Evolutionary conservation across 768 basidiomycete genomes (phyloP).

Genomic region (Phylloporus scabripes): DNA sequence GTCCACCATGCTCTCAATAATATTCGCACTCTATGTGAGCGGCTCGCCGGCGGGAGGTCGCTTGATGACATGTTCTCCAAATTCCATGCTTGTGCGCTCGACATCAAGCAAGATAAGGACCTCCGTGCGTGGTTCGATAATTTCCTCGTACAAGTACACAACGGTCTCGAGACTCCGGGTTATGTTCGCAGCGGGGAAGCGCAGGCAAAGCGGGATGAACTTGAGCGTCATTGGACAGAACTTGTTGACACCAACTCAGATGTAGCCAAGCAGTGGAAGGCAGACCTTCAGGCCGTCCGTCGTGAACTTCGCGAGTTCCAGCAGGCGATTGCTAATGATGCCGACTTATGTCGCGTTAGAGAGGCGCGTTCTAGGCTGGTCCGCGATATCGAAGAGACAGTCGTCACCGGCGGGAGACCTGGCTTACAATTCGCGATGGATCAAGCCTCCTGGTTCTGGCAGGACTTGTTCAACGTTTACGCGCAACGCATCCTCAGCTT

Average conservation of each 20-base stretch:
- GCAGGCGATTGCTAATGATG: conserved; percentile 41
- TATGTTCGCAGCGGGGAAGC: conserved; percentile 50
- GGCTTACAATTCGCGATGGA: conserved; percentile 52
- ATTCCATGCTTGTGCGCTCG: conserved; percentile 39
- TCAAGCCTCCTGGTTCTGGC: conserved; percentile 70
- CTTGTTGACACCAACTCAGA: conserved; percentile 42
- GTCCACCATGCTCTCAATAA: conserved; percentile 45
- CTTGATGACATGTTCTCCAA: conserved; percentile 45
- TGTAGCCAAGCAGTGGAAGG: conserved; percentile 46
- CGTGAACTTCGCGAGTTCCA: conserved; percentile 42
- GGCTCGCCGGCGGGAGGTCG: conserved; percentile 44
- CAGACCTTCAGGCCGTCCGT: conserved; percentile 42
- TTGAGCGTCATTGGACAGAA: conserved; percentile 47
- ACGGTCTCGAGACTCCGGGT: conserved; percentile 44
- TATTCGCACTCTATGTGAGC: conserved; percentile 42
- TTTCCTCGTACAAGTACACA: conserved; percentile 42
- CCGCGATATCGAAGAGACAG: conserved; percentile 43
- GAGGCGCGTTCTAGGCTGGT: conserved; percentile 46
- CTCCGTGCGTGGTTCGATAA: conserved; percentile 53
- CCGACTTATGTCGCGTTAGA: conserved; percentile 43
- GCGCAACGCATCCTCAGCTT: conserved; percentile 50
- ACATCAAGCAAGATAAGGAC: conserved; percentile 49
- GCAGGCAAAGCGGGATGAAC: conserved; percentile 34
- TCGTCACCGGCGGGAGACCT: conserved; percentile 33
- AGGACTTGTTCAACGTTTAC: conserved; percentile 78